Base-by-base conservation (phyloP, 768 basidiomycete genomes). In the Leucosporidium scottii region DNA sequence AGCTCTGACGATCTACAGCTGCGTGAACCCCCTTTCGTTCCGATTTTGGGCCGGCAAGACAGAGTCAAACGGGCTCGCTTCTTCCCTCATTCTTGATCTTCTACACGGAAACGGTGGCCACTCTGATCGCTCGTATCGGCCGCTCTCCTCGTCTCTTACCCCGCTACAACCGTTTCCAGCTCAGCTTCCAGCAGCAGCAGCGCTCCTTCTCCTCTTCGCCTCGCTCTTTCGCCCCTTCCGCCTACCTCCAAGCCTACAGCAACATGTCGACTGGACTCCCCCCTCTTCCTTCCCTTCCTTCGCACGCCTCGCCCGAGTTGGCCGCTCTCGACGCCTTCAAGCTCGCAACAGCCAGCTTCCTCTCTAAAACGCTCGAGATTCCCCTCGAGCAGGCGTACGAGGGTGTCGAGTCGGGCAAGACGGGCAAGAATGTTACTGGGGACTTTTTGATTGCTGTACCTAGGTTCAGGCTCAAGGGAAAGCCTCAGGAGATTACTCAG, bases 361-460 rank as follows among this genome's bases (percentile, higher is more conserved):
- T 94, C 61, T 82, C 87, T 0, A n/a, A 27, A 4, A 53, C 56
- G 25, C 51, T 75, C n/a, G 76, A 74, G 65, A 66, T 79, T 30
- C 69, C 75, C 8, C 68, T 91, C 31, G 88, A 89, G 50, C 85
- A 90, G 74, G 91, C 86, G 0, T 96, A 90, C 78, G 77, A 83
- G 28, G 93, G 90, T 27, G 87, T 96, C 0, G 88, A 93, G 77
- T 89, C 87, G 70, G 91, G 90, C 47, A 91, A 93, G 80, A 93
- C 93, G 79, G 91, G 89, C n/a, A 73, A 73, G 66, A 59, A 64
- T n/a, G 68, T 67, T 47, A 21, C 47, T 5, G 86, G 84, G 54
- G 94, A 98, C 79, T 92, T 96, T 73, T 88, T 89, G 0, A 84
- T 97, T 25, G 92, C 94, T 0, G 78, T 97, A 59, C 90, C 93